Evolutionary conservation across 176 grass and related monocot species (phyloP), one percentile per base, ranked within the genome.

Genomic region (Otatea glauca): DNA sequence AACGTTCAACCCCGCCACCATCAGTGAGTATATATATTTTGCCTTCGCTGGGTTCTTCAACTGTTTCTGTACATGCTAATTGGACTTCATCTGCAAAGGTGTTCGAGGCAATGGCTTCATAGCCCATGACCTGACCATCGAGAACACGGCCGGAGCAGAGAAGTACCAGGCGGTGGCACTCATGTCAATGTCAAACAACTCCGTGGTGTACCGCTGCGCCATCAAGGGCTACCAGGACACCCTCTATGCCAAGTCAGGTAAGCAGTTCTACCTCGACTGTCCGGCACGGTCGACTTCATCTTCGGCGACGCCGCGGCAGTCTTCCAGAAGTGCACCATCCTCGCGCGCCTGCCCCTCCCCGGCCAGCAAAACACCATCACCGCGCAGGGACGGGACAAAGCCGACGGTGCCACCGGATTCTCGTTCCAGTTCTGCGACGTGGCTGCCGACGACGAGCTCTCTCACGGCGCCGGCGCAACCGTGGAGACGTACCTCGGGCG

Each of bases 101-200:
- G 39, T 41, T 41, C 6, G 51, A 39, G 92, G 90, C 59, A 87
- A 79, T 70, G 85, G 91, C 1, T 99, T 99, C 93, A 91, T 99
- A 9, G 91, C 89, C 25, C 80, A 81, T 4, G 91, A 99, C 78
- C 5, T 99, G 53, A 99, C 93, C 50, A 68, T 99, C 32, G 74
- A 90, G 82, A 99, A 99, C 89, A 94, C 88, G 70, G 93, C 96
- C 25, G 96, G 96, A 0, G 72, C 89, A 0, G 16, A 50, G 1
- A 93, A 93, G 81, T 86, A 94, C 86, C 96, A 99, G 85, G 96
- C 96, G 2, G 93, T 96, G 65, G 93, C 96, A 18, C 91, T 99
- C 13, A 41, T 41, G 39, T 41, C 91, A 93, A 0, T 86, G 89
- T 93, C 93, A 10, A 91, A 99, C 88, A 88, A 92, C 38, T 92